A percentile compares a stretch with the other conserved stretches of the same genome.
Conservation (phyloP, 257 asterid genomes). For the Ophiorrhiza pumila region DNA sequence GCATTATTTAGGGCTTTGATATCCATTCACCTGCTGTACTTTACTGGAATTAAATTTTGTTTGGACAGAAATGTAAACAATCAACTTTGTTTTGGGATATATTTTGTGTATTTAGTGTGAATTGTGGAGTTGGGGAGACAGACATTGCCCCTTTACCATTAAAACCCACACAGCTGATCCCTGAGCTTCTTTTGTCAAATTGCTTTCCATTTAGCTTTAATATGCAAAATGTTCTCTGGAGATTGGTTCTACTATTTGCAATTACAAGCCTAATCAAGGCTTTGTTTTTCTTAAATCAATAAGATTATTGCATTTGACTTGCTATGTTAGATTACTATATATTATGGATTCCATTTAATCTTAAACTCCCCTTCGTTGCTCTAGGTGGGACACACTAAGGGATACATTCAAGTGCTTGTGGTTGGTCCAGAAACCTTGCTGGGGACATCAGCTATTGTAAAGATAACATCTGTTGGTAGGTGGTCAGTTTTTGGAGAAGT, state of each 20-base stretch:
- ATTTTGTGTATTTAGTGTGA: no score
- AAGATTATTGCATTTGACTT: neutral
- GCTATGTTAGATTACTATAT: neutral
- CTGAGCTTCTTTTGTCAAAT: no score
- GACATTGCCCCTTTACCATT: no score
- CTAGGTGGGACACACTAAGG: slow-evolving; percentile 98
- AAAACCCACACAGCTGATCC: no score
- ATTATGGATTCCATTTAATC: neutral
- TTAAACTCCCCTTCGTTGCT: slow-evolving; percentile 1
- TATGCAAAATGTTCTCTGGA: neutral
- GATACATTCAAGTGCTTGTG: slow-evolving; percentile 89
- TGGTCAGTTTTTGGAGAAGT: slow-evolving; percentile 98
- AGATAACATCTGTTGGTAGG: slow-evolving; percentile 79
- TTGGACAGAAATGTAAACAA: no score
- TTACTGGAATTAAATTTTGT: neutral
- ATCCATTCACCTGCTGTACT: neutral
- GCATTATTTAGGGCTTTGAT: neutral
- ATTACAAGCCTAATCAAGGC: neutral
- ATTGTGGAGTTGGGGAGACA: no score
- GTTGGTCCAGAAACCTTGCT: slow-evolving; percentile 74
- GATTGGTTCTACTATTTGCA: neutral
- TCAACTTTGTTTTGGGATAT: no score
- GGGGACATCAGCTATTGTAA: slow-evolving; percentile 77
- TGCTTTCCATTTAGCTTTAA: neutral
- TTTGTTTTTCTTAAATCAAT: neutral